These are phyloP conservation scores for Termitomyces sp. DNA, from an alignment of 1,284 basidiomycete species.

Conservation along the genomic window DNA sequence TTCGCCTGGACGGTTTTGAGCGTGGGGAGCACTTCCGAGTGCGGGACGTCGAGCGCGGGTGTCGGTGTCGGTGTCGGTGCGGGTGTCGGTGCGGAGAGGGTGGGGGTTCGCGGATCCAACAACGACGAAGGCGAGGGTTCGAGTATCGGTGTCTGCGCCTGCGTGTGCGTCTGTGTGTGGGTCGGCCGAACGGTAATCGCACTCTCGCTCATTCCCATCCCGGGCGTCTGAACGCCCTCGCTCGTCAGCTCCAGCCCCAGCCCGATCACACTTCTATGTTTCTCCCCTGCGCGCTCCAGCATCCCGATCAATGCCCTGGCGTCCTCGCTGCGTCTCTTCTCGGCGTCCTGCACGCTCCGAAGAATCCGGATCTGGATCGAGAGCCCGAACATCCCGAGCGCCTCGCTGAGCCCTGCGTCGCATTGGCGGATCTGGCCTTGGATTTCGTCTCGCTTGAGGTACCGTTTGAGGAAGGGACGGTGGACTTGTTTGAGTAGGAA, in stretches of 20 bases:
- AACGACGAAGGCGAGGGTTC: background rate
- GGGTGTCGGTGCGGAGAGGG: background rate
- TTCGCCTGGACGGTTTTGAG: constrained; percentile 34
- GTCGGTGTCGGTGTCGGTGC: background rate
- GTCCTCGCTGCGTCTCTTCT: constrained; percentile 28
- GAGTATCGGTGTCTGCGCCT: no score
- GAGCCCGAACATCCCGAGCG: constrained; percentile 54
- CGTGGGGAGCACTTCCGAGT: constrained; percentile 23
- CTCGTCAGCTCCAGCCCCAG: constrained; percentile 1
- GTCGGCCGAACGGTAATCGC: background rate
- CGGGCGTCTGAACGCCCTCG: background rate
- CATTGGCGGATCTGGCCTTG: constrained; percentile 49
- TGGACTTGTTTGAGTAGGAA: constrained; percentile 58
- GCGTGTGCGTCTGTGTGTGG: background rate
- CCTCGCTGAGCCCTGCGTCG: constrained; percentile 46
- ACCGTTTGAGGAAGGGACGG: constrained; percentile 73
- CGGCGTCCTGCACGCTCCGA: constrained; percentile 44
- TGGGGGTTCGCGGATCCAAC: no score
- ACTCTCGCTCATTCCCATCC: background rate
- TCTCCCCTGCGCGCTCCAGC: background rate
- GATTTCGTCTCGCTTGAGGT: constrained; percentile 73
- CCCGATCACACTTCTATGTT: background rate
- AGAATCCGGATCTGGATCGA: constrained; percentile 55
- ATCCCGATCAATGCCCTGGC: constrained; percentile 24
- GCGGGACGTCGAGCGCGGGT: constrained; percentile 3